These are phyloP conservation scores for Chrysoporthe deuterocubensis DNA, from an alignment of 2,329 filamentous ascomycete genomes.

Conservation along the genomic window DNA sequence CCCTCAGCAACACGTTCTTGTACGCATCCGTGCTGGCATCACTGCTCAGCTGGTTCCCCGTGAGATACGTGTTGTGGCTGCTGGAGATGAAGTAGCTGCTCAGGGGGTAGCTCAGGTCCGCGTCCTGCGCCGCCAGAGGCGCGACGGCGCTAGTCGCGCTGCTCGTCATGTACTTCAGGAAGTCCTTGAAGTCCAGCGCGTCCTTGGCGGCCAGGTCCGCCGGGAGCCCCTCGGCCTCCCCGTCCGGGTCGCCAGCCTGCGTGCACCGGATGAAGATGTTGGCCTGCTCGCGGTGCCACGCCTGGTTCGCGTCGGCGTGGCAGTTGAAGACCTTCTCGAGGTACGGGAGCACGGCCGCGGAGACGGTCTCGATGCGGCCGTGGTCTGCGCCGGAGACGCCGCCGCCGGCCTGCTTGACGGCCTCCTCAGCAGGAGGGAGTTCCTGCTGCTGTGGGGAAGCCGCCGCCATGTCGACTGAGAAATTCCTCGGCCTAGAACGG, in stretches of 20 bases:
- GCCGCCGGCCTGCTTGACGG: conserved; percentile 51
- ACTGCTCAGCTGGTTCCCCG: conserved; percentile 85
- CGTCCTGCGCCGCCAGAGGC: conserved; percentile 34
- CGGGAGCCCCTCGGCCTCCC: conserved; percentile 33
- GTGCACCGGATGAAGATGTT: conserved; percentile 50
- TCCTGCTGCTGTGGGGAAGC: background rate
- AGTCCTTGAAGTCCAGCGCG: conserved; percentile 51
- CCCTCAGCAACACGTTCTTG: conserved; percentile 79
- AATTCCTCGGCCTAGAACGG: background rate
- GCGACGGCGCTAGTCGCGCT: conserved; percentile 47
- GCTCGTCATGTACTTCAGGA: conserved; percentile 62
- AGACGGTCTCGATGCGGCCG: conserved; percentile 44
- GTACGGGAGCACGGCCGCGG: conserved; percentile 45
- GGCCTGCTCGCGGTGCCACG: conserved; percentile 52
- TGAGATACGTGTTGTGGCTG: conserved; percentile 93
- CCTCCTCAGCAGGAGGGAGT: conserved; percentile 30
- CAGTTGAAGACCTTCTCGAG: conserved; percentile 52
- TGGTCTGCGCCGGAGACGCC: conserved; percentile 48
- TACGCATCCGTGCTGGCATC: conserved; percentile 88
- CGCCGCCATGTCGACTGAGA: background rate
- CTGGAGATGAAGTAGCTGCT: conserved; percentile 94
- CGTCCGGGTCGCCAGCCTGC: conserved; percentile 44
- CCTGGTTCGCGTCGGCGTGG: conserved; percentile 45
- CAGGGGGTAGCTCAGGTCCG: conserved; percentile 73
- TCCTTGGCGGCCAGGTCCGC: conserved; percentile 36